These are phyloP conservation scores for Mycena epipterygia DNA, from an alignment of 768 basidiomycete genomes.

Conservation along the genomic window DNA sequence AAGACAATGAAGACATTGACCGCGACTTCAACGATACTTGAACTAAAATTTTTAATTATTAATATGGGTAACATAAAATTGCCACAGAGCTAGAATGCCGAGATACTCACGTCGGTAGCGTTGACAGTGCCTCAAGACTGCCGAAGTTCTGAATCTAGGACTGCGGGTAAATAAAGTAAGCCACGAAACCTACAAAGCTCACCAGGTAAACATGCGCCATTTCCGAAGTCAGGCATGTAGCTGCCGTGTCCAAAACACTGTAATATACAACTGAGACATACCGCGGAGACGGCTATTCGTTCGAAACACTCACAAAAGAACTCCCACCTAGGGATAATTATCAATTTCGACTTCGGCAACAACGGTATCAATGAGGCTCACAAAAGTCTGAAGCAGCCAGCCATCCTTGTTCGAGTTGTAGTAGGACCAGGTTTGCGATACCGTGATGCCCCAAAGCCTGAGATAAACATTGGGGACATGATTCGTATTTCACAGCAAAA, in stretches of 20 bases:
- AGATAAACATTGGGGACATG: neutral
- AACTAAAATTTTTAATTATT: neutral
- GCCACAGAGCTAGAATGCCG: neutral
- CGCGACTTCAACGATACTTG: neutral
- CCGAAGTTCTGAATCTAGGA: slow-evolving; percentile 8
- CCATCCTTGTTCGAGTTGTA: slow-evolving; percentile 8
- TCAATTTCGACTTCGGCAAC: neutral
- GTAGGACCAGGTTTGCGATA: neutral
- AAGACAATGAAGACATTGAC: neutral
- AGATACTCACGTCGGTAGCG: neutral
- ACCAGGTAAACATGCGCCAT: slow-evolving; percentile 20
- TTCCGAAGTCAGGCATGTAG: neutral
- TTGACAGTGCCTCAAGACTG: neutral
- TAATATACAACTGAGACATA: neutral
- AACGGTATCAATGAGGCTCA: neutral
- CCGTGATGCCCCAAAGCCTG: slow-evolving; percentile 5
- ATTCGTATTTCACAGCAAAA: neutral
- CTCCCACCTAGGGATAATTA: neutral
- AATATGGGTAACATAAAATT: neutral
- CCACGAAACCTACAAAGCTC: neutral
- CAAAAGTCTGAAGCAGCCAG: slow-evolving; percentile 10
- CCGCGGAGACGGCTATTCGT: neutral
- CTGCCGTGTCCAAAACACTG: neutral
- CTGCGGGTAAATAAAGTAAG: neutral
- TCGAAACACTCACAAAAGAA: neutral